Conservation (phyloP, 2,329 filamentous ascomycete species). For the Sporothrix protearum region DNA sequence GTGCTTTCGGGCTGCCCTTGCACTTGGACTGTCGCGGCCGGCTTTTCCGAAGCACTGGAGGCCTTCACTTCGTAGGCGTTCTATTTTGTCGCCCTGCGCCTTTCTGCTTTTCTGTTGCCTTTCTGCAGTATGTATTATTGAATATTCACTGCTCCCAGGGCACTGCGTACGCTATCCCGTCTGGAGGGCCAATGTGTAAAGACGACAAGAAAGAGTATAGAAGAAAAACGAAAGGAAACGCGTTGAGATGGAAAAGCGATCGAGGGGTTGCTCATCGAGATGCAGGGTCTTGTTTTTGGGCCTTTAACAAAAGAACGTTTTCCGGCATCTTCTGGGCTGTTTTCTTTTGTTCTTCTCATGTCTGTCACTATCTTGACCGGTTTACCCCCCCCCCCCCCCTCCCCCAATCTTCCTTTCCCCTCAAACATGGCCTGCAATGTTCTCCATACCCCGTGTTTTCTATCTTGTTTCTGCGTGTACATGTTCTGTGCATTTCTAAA, state of each 20-base stretch:
- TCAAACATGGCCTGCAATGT: not conserved
- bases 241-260: not conserved
- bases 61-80: not conserved
- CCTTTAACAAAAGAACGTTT: not conserved
- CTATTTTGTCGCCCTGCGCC: not conserved
- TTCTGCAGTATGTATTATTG: not conserved
- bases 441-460: constrained; percentile 4
- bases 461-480: not conserved
- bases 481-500: not conserved
- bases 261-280: not conserved
- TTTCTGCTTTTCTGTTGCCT: not conserved
- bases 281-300: not conserved
- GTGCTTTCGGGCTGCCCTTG: not conserved
- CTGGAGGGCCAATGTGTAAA: not conserved
- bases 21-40: not conserved
- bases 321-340: not conserved
- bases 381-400: constrained; percentile 1
- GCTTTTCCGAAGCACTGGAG: constrained; percentile 3
- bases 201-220: not conserved
- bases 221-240: not conserved
- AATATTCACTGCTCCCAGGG: not conserved
- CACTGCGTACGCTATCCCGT: not conserved
- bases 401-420: not conserved
- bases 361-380: not conserved
- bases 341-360: not conserved